Evolutionary conservation across 345 rosid species (phyloP).

Genomic region (Schrenkiella parvula): DNA sequence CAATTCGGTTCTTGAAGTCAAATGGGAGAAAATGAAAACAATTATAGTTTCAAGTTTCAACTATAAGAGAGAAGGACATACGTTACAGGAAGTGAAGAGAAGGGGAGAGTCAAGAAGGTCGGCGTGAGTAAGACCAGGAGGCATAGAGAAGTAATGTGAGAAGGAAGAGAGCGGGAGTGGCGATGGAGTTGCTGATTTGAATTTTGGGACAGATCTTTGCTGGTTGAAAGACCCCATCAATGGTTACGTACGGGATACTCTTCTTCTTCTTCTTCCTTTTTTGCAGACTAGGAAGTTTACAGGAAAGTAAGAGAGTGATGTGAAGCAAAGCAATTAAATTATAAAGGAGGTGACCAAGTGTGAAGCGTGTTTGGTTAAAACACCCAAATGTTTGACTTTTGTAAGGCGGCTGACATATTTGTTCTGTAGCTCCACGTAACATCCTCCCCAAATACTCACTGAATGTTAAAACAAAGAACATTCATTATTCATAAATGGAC

Average conservation of each 20-base stretch:
- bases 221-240: not conserved
- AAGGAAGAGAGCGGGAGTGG: conserved; percentile 46
- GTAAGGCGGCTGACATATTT: not conserved
- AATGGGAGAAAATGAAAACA: not conserved
- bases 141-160: conserved; percentile 71
- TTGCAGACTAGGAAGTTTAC: conserved; percentile 10
- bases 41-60: not conserved
- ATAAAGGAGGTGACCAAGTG: not conserved
- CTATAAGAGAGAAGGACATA: conserved; percentile 21
- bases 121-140: conserved; percentile 34
- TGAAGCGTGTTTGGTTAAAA: not conserved
- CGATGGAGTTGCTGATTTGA: conserved; percentile 73
- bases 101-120: conserved; percentile 85
- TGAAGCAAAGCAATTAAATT: not conserved
- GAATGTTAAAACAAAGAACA: not conserved
- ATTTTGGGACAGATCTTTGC: conserved; percentile 53
- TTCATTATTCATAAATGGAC: not conserved
- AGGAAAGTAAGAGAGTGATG: not conserved
- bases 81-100: conserved; percentile 55
- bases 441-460: not conserved
- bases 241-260: conserved; percentile 11
- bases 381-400: conserved; percentile 7
- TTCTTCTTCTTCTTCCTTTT: not conserved
- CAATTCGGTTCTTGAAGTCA: not conserved
- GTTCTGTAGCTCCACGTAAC: not conserved